A percentile compares a stretch with the other conserved stretches of the same genome.
Evolutionary conservation across 306 rosid genomes (phyloP).

Genomic region (Neltuma alba): DNA sequence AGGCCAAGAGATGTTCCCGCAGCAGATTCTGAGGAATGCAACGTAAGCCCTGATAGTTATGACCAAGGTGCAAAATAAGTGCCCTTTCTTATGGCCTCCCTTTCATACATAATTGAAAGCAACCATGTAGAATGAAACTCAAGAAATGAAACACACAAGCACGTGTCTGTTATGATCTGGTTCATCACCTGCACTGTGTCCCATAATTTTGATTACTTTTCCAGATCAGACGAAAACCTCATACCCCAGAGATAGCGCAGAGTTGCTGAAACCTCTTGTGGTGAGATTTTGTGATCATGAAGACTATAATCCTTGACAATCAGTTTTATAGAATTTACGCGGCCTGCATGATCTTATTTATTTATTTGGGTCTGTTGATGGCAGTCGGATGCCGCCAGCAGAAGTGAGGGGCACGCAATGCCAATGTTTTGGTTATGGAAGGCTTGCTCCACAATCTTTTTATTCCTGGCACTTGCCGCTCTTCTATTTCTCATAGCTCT

Average conservation of each 20-base stretch:
- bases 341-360: too few relatives aligned
- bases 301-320: neutral
- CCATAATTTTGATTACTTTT: neutral
- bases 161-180: neutral
- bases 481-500: conserved; percentile 20
- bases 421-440: conserved; percentile 14
- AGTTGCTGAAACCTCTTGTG: conserved; percentile 33
- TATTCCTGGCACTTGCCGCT: conserved; percentile 32
- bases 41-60: neutral
- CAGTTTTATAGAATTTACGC: neutral
- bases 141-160: too few relatives aligned
- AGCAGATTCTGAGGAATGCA: conserved; percentile 11
- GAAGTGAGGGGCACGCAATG: conserved; percentile 15
- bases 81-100: neutral
- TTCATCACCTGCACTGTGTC: conserved; percentile 8
- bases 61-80: conserved; percentile 17
- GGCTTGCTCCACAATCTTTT: conserved; percentile 19
- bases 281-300: conserved; percentile 19
- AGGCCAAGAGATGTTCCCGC: conserved; percentile 18
- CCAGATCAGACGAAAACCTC: conserved; percentile 25
- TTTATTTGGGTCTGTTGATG: neutral
- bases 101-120: neutral
- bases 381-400: conserved; percentile 29
- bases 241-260: conserved; percentile 22
- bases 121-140: neutral